Percentiles rank a stretch among this genome's conserved stretches.
phyloP scores from a whole-genome alignment of 2,329 filamentous ascomycete genomes.

The Malbranchea zuffiana region DNA sequence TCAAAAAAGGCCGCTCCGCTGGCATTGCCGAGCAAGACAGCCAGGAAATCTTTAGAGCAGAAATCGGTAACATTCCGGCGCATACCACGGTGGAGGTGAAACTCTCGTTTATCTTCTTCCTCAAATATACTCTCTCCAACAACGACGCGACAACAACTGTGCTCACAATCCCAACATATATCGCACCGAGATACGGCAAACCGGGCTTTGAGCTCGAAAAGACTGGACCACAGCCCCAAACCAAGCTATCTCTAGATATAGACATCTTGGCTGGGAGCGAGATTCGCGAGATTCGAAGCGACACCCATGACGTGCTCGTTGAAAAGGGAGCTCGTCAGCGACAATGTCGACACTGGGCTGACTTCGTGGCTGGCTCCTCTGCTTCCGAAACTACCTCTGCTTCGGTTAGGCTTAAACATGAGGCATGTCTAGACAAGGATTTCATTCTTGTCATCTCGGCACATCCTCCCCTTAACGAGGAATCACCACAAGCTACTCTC shows the following conservation, averaged over 20 bases:
- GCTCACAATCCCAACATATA: conserved; percentile 1
- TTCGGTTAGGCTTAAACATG: not conserved
- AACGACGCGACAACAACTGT: not conserved
- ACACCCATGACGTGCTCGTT: not conserved
- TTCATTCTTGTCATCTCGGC: too few species aligned
- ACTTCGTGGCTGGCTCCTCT: not conserved
- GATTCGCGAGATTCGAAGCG: not conserved
- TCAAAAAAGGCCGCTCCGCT: conserved; percentile 49
- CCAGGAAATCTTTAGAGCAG: conserved; percentile 57
- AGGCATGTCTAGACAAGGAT: not conserved
- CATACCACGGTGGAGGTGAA: too few species aligned
- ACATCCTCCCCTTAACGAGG: too few species aligned
- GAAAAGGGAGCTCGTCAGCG: not conserved
- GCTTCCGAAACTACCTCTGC: not conserved
- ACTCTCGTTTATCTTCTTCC: conserved; percentile 63
- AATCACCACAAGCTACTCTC: not conserved
- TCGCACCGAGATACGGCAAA: conserved; percentile 2
- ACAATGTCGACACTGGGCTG: not conserved
- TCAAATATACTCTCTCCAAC: too few species aligned
- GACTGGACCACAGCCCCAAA: not conserved
- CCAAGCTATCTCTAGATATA: not conserved
- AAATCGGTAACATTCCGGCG: conserved; percentile 56
- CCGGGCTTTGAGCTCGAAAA: not conserved
- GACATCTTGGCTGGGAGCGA: not conserved
- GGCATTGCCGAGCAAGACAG: conserved; percentile 56